Percentiles rank a stretch among this genome's conserved stretches.
Evolutionary conservation across 2,329 filamentous ascomycete species (phyloP).

Genomic region (Blastomyces emzantsi): DNA sequence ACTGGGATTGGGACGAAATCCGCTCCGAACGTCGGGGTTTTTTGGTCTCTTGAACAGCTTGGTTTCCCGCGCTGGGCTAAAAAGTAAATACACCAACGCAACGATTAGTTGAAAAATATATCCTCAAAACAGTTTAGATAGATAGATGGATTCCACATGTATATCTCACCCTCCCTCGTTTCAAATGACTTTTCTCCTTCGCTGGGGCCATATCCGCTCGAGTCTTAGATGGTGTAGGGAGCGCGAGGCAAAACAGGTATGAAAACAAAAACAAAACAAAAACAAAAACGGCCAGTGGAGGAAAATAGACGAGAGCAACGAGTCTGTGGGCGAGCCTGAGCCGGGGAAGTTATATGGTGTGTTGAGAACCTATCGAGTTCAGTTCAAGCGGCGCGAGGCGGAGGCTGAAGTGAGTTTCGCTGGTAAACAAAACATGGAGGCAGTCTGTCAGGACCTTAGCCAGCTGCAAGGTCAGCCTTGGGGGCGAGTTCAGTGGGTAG

Average conservation of each 20-base stretch:
- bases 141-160: not conserved
- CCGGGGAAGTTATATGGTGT: not conserved
- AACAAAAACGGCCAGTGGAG: not conserved
- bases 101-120: conserved; percentile 18
- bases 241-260: not conserved
- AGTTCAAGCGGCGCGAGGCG: not conserved
- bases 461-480: too few species aligned
- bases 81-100: conserved; percentile 7
- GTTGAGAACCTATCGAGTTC: not conserved
- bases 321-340: not conserved
- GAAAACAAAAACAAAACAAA: not conserved
- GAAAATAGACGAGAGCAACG: not conserved
- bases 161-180: conserved; percentile 63
- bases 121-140: conserved; percentile 14
- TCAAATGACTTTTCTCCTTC: conserved; percentile 72
- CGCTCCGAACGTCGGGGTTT: conserved; percentile 77
- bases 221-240: not conserved
- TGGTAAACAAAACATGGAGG: not conserved
- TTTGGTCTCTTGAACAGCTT: conserved; percentile 55
- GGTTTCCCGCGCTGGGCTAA: conserved; percentile 58
- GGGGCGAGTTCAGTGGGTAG: too few species aligned
- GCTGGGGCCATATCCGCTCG: conserved; percentile 30
- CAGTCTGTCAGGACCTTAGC: too few species aligned
- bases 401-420: not conserved
- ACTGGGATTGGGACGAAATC: conserved; percentile 52